Percentiles rank a stretch among this genome's conserved stretches.
phyloP scores from a whole-genome alignment of 106 monocot genomes.

The Platanthera guangdongensis region DNA sequence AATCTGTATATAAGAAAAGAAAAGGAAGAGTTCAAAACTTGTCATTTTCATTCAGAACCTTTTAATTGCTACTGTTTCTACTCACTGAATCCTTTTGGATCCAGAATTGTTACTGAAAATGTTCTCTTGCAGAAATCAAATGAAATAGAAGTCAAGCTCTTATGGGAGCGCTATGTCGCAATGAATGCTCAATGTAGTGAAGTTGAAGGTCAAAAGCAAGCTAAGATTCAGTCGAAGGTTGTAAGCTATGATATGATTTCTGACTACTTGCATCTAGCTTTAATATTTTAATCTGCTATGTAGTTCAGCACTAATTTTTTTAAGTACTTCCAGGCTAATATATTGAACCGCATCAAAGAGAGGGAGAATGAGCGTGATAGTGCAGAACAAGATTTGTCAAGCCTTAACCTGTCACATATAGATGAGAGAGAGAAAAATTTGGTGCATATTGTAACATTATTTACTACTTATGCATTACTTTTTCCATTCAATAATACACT shows the following conservation, averaged over 20 bases:
- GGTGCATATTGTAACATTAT: slow-evolving; percentile 27
- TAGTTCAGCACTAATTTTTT: background rate
- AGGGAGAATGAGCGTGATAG: slow-evolving; percentile 60
- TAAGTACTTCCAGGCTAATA: slow-evolving; percentile 40
- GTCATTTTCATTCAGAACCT: background rate
- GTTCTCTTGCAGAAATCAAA: slow-evolving; percentile 56
- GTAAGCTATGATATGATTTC: slow-evolving; percentile 1
- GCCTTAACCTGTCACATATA: slow-evolving; percentile 62
- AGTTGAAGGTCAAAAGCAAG: slow-evolving; percentile 65
- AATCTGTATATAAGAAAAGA: background rate
- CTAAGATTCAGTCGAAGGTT: slow-evolving; percentile 65
- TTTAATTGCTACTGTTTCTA: background rate
- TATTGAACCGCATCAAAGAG: slow-evolving; percentile 53
- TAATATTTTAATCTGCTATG: background rate
- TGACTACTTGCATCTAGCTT: background rate
- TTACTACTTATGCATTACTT: slow-evolving; percentile 1
- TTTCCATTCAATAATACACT: background rate
- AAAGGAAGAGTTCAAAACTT: background rate
- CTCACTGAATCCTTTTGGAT: background rate
- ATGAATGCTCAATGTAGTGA: slow-evolving; percentile 55
- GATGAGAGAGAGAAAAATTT: slow-evolving; percentile 77
- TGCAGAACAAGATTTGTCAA: slow-evolving; percentile 66
- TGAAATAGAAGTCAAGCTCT: slow-evolving; percentile 49
- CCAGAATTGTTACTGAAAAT: background rate
- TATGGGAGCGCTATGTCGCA: slow-evolving; percentile 57